Percentiles rank a stretch among this genome's conserved stretches.
Conservation (phyloP, 192 early-diverging fungal genomes). For the Dissophora ornata region DNA sequence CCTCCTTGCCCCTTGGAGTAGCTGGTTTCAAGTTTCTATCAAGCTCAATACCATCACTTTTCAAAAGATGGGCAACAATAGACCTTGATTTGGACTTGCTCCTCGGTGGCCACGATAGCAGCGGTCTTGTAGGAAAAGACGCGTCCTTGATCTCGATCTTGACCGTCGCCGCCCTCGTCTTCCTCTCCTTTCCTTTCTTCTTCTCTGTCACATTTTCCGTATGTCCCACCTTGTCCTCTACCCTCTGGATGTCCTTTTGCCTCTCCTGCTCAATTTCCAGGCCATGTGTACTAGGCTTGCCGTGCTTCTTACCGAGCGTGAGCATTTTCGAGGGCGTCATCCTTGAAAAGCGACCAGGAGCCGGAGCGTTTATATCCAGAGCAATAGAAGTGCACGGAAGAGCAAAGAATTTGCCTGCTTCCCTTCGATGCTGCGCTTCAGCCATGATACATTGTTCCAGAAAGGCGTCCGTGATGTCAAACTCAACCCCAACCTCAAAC, state of each 20-base stretch:
- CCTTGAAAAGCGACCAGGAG: not conserved
- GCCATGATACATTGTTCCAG: conserved; percentile 43
- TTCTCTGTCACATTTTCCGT: not conserved
- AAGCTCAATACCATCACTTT: not conserved
- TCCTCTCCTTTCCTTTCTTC: not conserved
- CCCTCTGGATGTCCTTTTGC: not conserved
- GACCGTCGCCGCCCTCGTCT: too few species aligned
- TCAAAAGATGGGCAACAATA: not conserved
- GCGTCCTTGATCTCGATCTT: not conserved
- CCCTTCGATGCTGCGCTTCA: conserved; percentile 42
- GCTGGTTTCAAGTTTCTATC: not conserved
- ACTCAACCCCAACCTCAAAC: conserved; percentile 45
- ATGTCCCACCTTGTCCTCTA: not conserved
- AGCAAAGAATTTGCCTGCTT: conserved; percentile 48
- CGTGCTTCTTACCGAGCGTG: conserved; percentile 8
- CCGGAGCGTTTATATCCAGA: not conserved
- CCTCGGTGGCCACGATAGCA: conserved; percentile 24
- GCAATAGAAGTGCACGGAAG: conserved; percentile 23
- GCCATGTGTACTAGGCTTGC: not conserved
- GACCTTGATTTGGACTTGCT: conserved; percentile 15
- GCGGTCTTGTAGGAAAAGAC: not conserved
- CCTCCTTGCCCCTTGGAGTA: too few species aligned
- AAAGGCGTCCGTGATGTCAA: conserved; percentile 42
- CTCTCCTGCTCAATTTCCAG: not conserved
- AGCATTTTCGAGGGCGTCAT: conserved; percentile 19